Percentiles rank a stretch among this genome's conserved stretches.
Evolutionary conservation across 208 protist genomes (phyloP).

Genomic region (Plasmodiophora brassicae): DNA sequence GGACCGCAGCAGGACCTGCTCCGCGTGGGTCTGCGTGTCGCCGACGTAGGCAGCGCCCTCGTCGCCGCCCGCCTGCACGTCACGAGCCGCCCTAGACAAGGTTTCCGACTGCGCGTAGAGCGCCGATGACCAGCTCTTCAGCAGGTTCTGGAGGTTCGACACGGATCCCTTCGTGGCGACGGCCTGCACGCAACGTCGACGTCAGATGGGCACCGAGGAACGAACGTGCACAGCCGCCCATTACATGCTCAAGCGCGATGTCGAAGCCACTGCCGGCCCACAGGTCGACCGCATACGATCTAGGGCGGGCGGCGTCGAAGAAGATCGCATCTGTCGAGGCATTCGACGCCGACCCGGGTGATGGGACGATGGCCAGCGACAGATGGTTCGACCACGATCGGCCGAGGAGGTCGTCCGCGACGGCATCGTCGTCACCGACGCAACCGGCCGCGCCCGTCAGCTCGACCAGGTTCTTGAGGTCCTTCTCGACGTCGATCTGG

Average conservation of each 20-base stretch:
- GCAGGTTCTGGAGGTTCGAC: not conserved
- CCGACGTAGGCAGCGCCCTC: not conserved
- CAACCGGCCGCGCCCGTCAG: not conserved
- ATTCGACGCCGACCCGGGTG: not conserved
- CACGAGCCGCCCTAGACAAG: not conserved
- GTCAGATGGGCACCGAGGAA: not conserved
- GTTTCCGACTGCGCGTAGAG: not conserved
- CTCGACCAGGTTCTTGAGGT: not conserved
- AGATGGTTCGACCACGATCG: too few relatives aligned
- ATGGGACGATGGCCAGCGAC: too few relatives aligned
- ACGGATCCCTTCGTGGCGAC: not conserved
- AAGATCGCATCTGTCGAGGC: not conserved
- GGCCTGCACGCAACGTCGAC: not conserved
- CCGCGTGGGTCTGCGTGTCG: not conserved
- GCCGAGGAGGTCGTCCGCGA: too few relatives aligned
- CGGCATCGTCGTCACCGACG: not conserved
- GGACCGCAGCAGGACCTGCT: not conserved
- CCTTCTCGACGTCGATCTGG: not conserved
- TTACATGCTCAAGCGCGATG: slow-evolving; percentile 6
- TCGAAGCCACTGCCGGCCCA: not conserved
- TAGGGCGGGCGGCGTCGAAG: not conserved
- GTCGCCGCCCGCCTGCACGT: not conserved
- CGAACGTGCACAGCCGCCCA: not conserved
- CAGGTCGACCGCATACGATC: not conserved
- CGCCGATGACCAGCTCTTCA: not conserved